Evolutionary conservation across 1,284 basidiomycete genomes (phyloP).

Genomic region (Trichosporon sp.): DNA sequence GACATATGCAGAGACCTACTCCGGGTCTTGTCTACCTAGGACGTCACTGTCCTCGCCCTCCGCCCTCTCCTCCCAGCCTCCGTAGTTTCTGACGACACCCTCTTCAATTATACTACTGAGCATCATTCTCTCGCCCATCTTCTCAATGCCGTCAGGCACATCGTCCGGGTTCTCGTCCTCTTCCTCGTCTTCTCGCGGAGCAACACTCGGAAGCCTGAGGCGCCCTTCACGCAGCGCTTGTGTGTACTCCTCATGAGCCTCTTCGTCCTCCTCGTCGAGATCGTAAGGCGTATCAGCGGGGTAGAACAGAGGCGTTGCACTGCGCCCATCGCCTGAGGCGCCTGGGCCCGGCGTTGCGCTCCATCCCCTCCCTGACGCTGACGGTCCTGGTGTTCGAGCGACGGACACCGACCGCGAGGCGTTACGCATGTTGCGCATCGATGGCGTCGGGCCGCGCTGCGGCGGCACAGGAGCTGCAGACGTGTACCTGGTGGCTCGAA

Average conservation of each 20-base stretch:
- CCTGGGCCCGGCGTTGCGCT: constrained; percentile 26
- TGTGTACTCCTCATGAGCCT: constrained; percentile 51
- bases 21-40: constrained; percentile 50
- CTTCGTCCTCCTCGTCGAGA: constrained; percentile 53
- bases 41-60: constrained; percentile 52
- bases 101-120: constrained; percentile 51
- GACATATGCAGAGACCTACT: constrained; percentile 9
- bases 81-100: constrained; percentile 44
- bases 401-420: constrained; percentile 45
- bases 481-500: constrained; percentile 40
- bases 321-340: not conserved
- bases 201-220: constrained; percentile 45
- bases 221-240: constrained; percentile 46
- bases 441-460: constrained; percentile 20
- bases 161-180: constrained; percentile 54
- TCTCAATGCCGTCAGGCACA: constrained; percentile 48
- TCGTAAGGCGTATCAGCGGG: constrained; percentile 50
- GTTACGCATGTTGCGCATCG: constrained; percentile 47
- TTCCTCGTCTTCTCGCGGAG: constrained; percentile 43
- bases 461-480: constrained; percentile 42
- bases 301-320: constrained; percentile 49
- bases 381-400: constrained; percentile 29
- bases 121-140: constrained; percentile 48
- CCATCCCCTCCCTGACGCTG: constrained; percentile 18
- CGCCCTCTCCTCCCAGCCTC: constrained; percentile 51